Percentiles rank a stretch among this genome's conserved stretches.
These are phyloP conservation scores for Lactifluus pinguis DNA, from an alignment of 768 basidiomycete species.

Conservation along the genomic window DNA sequence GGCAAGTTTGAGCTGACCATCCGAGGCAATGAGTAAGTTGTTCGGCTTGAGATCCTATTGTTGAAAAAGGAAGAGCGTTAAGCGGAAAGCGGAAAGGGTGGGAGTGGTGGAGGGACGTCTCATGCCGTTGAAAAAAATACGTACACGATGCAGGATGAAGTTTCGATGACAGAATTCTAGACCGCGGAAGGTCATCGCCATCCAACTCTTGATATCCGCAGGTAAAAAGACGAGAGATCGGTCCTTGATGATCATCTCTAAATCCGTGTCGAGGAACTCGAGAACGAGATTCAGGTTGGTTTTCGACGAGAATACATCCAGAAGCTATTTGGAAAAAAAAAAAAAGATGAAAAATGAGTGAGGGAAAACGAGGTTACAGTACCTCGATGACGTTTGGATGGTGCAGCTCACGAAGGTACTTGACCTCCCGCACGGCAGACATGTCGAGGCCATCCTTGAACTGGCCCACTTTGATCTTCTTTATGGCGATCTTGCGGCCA, in stretches of 20 bases:
- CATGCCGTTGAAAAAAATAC: slow-evolving; percentile 14
- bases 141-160: slow-evolving; percentile 85
- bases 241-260: slow-evolving; percentile 96
- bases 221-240: slow-evolving; percentile 84
- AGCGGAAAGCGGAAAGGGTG: neutral
- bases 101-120: no score
- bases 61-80: neutral
- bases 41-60: slow-evolving; percentile 94
- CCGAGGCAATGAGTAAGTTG: slow-evolving; percentile 86
- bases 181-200: slow-evolving; percentile 95
- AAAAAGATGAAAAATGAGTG: neutral
- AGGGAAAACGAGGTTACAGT: slow-evolving; percentile 15
- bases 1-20: slow-evolving; percentile 91
- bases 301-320: slow-evolving; percentile 95
- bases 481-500: slow-evolving; percentile 86
- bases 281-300: slow-evolving; percentile 95
- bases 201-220: slow-evolving; percentile 97
- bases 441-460: slow-evolving; percentile 98
- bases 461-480: slow-evolving; percentile 94
- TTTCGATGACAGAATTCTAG: slow-evolving; percentile 98
- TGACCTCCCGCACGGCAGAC: slow-evolving; percentile 97
- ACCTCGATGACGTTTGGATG: slow-evolving; percentile 96
- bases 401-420: slow-evolving; percentile 86
- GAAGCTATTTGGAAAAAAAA: slow-evolving; percentile 44
- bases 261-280: slow-evolving; percentile 91